Evolutionary conservation across 495 filamentous ascomycete genomes (phyloP).

Genomic region (Thermothielavioides terrestris): DNA sequence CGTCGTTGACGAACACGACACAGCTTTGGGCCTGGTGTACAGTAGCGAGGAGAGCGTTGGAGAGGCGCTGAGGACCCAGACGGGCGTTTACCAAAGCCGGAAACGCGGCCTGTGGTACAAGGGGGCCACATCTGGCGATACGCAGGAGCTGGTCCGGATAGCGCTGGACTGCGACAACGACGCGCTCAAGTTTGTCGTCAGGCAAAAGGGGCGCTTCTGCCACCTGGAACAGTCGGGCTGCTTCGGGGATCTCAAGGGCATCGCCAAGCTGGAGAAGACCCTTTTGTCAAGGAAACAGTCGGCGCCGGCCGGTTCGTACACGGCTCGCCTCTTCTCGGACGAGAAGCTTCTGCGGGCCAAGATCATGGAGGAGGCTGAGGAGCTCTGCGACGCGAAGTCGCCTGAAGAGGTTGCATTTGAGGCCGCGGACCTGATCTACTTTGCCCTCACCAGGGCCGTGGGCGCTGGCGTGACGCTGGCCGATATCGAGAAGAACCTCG

Average conservation of each 20-base stretch:
- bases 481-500: conserved; percentile 84
- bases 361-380: conserved; percentile 96
- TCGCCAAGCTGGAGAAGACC: conserved; percentile 78
- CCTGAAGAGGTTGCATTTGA: conserved; percentile 85
- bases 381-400: conserved; percentile 75
- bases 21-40: conserved; percentile 83
- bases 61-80: conserved; percentile 77
- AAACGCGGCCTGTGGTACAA: conserved; percentile 97
- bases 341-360: conserved; percentile 83
- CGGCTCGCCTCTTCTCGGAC: conserved; percentile 83
- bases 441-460: conserved; percentile 82
- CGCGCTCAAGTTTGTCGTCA: conserved; percentile 79
- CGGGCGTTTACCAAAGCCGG: conserved; percentile 89
- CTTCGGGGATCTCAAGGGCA: conserved; percentile 75
- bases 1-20: conserved; percentile 80
- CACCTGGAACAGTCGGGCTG: conserved; percentile 86
- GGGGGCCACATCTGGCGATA: conserved; percentile 86
- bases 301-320: conserved; percentile 86
- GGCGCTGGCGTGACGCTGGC: conserved; percentile 72
- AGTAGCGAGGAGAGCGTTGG: conserved; percentile 83
- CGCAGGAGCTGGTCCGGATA: conserved; percentile 77
- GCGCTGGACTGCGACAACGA: conserved; percentile 88
- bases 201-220: conserved; percentile 90
- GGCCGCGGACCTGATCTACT: conserved; percentile 91
- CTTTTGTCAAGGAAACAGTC: conserved; percentile 67